Percentiles rank a stretch among this genome's conserved stretches.
These are phyloP conservation scores for Penicillium hesseltinei DNA, from an alignment of 2,329 filamentous ascomycete genomes.

Conservation along the genomic window DNA sequence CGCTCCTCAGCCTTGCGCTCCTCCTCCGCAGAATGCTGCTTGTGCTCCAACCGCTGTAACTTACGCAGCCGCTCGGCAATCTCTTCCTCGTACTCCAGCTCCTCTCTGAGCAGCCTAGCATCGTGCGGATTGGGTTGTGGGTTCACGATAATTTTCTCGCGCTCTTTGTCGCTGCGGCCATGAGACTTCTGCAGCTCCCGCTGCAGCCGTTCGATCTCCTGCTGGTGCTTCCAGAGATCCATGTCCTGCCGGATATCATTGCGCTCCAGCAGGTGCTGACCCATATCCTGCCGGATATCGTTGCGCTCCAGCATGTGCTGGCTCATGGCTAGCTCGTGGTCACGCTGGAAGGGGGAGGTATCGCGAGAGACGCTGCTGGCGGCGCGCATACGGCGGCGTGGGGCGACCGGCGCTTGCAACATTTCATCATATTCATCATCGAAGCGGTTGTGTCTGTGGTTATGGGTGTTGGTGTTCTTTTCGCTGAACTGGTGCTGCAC, in stretches of 20 bases:
- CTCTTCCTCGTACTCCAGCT: conserved; percentile 47
- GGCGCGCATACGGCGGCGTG: conserved; percentile 21
- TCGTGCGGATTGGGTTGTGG: conserved; percentile 24
- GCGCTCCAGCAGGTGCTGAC: conserved; percentile 35
- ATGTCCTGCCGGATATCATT: conserved; percentile 36
- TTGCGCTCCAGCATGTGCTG: conserved; percentile 37
- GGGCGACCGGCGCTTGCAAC: neutral
- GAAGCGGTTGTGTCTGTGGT: conserved; percentile 15
- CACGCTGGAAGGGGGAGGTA: conserved; percentile 30
- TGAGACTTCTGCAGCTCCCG: conserved; percentile 32
- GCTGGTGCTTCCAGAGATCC: conserved; percentile 36
- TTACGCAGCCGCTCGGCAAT: conserved; percentile 38
- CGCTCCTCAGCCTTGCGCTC: conserved; percentile 17
- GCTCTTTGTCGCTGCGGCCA: conserved; percentile 6
- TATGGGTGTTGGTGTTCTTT: neutral
- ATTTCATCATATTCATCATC: conserved; percentile 27
- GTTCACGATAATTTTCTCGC: conserved; percentile 3
- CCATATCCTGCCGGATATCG: conserved; percentile 31
- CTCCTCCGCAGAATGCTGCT: conserved; percentile 35
- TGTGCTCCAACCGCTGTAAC: conserved; percentile 40
- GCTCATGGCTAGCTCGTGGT: conserved; percentile 35
- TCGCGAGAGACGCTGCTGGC: conserved; percentile 27
- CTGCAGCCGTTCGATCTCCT: conserved; percentile 38
- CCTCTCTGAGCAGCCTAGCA: conserved; percentile 32
- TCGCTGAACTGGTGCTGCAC: conserved; percentile 22